Percentiles rank a stretch among this genome's conserved stretches.
phyloP scores from a whole-genome alignment of 139 green algal species.

The Volvox reticuliferus region DNA sequence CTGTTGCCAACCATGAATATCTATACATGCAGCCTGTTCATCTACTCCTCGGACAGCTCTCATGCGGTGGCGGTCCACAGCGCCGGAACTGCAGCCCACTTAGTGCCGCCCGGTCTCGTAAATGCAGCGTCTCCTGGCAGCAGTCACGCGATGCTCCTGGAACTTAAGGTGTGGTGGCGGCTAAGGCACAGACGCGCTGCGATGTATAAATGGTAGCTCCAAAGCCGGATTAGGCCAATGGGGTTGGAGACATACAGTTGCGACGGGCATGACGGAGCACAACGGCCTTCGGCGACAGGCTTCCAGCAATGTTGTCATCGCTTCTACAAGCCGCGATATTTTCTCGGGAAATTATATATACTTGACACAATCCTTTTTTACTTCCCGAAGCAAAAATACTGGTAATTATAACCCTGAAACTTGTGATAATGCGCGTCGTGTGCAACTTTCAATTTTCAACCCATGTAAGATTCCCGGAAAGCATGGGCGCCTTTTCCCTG shows the following conservation, averaged over 20 bases:
- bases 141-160: neutral
- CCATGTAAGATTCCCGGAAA: too few relatives aligned
- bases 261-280: too few relatives aligned
- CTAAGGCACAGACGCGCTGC: neutral
- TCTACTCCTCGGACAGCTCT: neutral
- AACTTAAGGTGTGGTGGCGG: neutral
- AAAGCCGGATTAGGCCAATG: neutral
- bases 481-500: too few relatives aligned
- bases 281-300: too few relatives aligned
- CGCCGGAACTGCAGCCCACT: neutral
- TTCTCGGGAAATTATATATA: neutral
- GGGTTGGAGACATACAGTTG: neutral
- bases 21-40: neutral
- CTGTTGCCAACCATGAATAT: too few relatives aligned
- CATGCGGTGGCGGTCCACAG: slow-evolving; percentile 20
- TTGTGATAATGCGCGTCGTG: too few relatives aligned
- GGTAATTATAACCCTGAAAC: too few relatives aligned
- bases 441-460: too few relatives aligned
- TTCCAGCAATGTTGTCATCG: too few relatives aligned
- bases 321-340: too few relatives aligned
- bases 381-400: too few relatives aligned
- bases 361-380: neutral
- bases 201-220: neutral
- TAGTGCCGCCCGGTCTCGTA: neutral
- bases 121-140: neutral